A percentile compares a stretch with the other conserved stretches of the same genome.
Evolutionary conservation across 208 protist genomes (phyloP).

Genomic region (Leishmania guyanensis): DNA sequence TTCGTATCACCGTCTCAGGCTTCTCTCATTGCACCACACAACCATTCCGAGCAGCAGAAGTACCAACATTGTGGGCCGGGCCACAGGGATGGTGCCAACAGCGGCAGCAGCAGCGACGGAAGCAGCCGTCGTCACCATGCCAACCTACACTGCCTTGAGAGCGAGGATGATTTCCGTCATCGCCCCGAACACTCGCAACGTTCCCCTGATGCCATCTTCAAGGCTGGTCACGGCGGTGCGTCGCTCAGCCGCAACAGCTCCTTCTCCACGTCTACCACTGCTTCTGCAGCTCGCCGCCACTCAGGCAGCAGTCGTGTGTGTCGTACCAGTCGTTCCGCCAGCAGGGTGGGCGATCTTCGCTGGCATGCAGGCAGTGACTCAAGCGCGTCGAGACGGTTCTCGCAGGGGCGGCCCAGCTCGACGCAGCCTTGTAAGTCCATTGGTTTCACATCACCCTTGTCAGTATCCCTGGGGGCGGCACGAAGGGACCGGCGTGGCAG

Average conservation of each 20-base stretch:
- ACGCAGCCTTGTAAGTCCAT: neutral
- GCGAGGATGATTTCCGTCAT: neutral
- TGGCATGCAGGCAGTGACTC: neutral
- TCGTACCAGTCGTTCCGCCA: neutral
- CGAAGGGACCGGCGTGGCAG: constrained; percentile 22
- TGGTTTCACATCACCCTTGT: neutral
- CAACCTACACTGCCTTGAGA: neutral
- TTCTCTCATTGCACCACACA: neutral
- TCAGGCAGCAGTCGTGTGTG: neutral
- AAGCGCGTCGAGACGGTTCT: neutral
- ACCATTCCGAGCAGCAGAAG: neutral
- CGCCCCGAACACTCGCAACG: neutral
- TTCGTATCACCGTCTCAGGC: neutral
- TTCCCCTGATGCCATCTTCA: constrained; percentile 1
- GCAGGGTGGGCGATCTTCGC: neutral
- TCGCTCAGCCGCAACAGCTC: neutral
- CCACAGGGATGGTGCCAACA: neutral
- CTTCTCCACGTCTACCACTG: neutral
- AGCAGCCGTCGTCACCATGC: neutral
- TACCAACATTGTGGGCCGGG: neutral
- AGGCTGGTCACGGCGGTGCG: neutral
- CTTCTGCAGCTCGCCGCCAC: neutral
- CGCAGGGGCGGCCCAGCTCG: neutral
- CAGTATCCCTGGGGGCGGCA: neutral
- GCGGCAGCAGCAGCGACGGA: constrained; percentile 1